A percentile compares a stretch with the other conserved stretches of the same genome.
These are phyloP conservation scores for Flaveria sonorensis DNA, from an alignment of 129 eudicot genomes.

Conservation along the genomic window DNA sequence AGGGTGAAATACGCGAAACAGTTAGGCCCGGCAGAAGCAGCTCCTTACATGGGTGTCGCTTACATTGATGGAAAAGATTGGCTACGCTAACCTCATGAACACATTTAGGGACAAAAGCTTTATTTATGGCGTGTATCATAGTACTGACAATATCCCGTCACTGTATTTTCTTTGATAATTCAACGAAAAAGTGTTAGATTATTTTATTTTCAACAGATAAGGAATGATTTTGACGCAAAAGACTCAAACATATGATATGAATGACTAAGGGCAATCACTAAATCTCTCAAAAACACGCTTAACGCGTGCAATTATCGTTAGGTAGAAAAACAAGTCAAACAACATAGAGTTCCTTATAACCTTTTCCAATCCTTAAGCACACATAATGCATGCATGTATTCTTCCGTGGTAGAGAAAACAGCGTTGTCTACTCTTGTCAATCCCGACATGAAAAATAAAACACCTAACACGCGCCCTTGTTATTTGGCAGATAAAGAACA, in stretches of 20 bases:
- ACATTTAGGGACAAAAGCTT: constrained; percentile 15
- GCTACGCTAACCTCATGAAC: constrained; percentile 35
- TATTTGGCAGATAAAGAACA: constrained; percentile 1
- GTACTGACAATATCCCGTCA: not conserved
- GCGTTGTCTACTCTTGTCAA: constrained; percentile 21
- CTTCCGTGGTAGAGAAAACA: constrained; percentile 12
- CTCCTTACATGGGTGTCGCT: constrained; percentile 47
- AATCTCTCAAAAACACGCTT: constrained; percentile 14
- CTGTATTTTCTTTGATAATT: not conserved
- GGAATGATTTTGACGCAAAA: constrained; percentile 1
- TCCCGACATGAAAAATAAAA: not conserved
- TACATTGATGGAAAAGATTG: constrained; percentile 69
- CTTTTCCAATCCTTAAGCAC: constrained; percentile 3
- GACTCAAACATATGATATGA: constrained; percentile 3
- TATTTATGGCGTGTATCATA: not conserved
- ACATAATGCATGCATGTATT: not conserved
- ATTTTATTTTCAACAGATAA: not conserved
- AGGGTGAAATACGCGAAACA: constrained; percentile 65
- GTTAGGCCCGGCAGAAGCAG: constrained; percentile 59
- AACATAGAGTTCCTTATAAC: constrained; percentile 9
- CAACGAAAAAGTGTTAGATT: not conserved
- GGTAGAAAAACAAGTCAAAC: constrained; percentile 14
- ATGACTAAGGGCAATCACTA: not conserved
- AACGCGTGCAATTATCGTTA: constrained; percentile 5
- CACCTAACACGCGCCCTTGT: constrained; percentile 12